Evolutionary conservation across 1,139 yeast genomes (phyloP), one percentile per base, ranked within the genome.

Genomic region (Lodderomyces metapsilosis): DNA sequence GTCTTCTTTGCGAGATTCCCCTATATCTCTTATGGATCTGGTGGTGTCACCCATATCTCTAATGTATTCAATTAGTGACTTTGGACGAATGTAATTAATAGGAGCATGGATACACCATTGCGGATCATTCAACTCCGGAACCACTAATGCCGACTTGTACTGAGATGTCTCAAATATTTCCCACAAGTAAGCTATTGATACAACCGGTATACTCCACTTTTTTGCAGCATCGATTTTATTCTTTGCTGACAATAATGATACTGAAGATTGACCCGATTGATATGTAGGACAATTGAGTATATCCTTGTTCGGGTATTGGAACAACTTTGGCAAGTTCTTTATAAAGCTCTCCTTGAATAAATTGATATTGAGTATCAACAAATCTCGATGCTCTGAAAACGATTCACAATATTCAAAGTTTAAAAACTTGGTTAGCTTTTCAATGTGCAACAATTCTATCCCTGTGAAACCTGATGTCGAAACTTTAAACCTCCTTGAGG

Each of bases 391-490:
- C 15, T 74, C 61, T 6, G 79, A 76, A 42, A 89, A 66, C 3
- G 76, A 68, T 3, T 76, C 76, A 48, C 75, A 62, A 47, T 76
- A 63, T 40, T 69, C 61, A 58, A 82, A 70, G 10, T 87, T 68
- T 62, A 81, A 51, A n/a, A 68, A 58, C 28, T 64, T 54, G 10
- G 88, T 67, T 39, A 91, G 66, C 52, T 85, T 84, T 13, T 77
- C 80, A 8, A 88, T 54, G 61, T 91, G 98, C 34, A 88, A 64
- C 22, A 83, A 66, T 57, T 91, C 97, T 13, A 88, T 80, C 0
- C 96, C 97, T 10, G 80, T 74, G 54, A 86, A 91, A 5, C 98
- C 98, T 1, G 94, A 78, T 1, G 87, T 71, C 46, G 87, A 77
- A 1, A 89, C 68, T 37, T 72, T 72, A 47, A 82, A 63, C 9